Evolutionary conservation across 73 alveolate species (phyloP).

Genomic region (Paramecium primaurelia): DNA sequence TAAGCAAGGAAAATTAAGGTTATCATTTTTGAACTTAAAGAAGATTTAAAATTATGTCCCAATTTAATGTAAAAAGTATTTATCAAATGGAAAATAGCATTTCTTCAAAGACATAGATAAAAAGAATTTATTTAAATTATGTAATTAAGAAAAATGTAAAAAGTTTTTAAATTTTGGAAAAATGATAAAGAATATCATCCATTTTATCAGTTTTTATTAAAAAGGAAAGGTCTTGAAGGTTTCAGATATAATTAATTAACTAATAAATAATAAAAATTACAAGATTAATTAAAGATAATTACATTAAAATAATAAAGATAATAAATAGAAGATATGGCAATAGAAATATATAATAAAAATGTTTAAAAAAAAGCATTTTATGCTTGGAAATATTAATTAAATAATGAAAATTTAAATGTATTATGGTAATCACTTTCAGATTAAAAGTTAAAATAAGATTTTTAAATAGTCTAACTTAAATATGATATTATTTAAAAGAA

Average conservation of each 20-base stretch:
- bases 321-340: constrained; percentile 6
- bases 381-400: neutral
- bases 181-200: neutral
- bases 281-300: neutral
- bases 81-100: neutral
- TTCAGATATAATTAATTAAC: neutral
- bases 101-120: neutral
- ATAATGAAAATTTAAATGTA: neutral
- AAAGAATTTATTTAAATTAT: neutral
- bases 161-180: neutral
- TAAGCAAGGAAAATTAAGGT: neutral
- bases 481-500: neutral
- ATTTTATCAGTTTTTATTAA: neutral
- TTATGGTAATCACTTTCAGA: constrained; percentile 1
- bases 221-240: neutral
- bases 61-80: neutral
- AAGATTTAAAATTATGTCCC: neutral
- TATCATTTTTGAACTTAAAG: neutral
- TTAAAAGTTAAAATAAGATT: neutral
- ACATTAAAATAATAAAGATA: constrained; percentile 14
- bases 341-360: constrained; percentile 1
- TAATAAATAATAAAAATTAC: neutral
- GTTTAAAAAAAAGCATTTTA: neutral
- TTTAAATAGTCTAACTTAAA: neutral
- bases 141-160: neutral